phyloP scores from a whole-genome alignment of 768 basidiomycete genomes.

The Suillus subaureus region DNA sequence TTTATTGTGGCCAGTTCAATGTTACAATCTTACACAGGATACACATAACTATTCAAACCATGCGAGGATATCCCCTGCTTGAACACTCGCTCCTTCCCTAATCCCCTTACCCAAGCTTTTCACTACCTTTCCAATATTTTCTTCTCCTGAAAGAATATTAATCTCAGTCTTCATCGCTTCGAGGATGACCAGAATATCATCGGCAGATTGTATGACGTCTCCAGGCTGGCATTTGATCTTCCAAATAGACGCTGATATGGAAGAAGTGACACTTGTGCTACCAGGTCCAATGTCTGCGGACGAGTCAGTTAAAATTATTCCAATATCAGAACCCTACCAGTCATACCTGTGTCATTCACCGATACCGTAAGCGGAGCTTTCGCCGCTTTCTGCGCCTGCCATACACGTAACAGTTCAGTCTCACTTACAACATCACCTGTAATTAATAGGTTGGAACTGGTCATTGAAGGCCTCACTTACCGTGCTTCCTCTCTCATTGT shows the following conservation, averaged over 20 bases:
- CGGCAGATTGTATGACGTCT: conserved; percentile 42
- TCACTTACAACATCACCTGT: conserved; percentile 38
- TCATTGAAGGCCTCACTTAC: conserved; percentile 27
- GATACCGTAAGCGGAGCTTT: background rate
- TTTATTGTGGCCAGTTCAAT: background rate
- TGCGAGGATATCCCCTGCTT: conserved; percentile 49
- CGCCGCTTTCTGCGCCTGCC: conserved; percentile 38
- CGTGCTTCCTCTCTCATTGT: conserved; percentile 42
- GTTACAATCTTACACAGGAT: background rate
- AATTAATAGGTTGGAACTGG: background rate
- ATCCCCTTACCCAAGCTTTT: conserved; percentile 42
- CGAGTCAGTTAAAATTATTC: background rate
- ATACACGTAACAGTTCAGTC: conserved; percentile 42
- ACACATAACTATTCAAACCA: conserved; percentile 22
- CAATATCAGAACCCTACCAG: background rate
- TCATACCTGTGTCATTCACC: background rate
- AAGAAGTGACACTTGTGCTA: conserved; percentile 16
- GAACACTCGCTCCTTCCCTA: conserved; percentile 46
- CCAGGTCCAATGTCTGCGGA: conserved; percentile 10
- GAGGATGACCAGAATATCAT: conserved; percentile 50
- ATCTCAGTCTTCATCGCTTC: conserved; percentile 74
- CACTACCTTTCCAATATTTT: conserved; percentile 47
- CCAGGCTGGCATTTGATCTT: conserved; percentile 48
- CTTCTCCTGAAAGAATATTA: conserved; percentile 46
- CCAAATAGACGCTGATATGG: conserved; percentile 35